A percentile compares a stretch with the other conserved stretches of the same genome.
phyloP scores from a whole-genome alignment of 106 monocot species.

The Phalaenopsis equestris region DNA sequence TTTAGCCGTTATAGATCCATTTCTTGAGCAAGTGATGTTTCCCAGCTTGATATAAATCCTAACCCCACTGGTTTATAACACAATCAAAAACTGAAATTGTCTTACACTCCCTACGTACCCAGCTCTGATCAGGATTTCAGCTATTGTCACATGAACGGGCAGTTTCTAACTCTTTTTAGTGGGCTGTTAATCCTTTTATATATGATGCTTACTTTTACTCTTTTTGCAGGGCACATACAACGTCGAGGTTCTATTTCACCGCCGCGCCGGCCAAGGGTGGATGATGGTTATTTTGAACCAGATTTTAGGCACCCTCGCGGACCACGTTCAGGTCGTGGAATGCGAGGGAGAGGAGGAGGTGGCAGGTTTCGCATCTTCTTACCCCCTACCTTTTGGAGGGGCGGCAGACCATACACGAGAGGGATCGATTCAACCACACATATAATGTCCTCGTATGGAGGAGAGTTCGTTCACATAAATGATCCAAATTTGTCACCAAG shows the following conservation, averaged over 20 bases:
- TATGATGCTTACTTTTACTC: background rate
- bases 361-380: constrained; percentile 41
- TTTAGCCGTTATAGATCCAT: background rate
- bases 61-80: background rate
- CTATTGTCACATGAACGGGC: background rate
- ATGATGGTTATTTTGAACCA: constrained; percentile 23
- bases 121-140: background rate
- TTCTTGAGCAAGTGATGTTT: background rate
- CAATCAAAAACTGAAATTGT: background rate
- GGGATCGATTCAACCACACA: constrained; percentile 22
- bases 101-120: background rate
- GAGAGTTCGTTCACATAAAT: constrained; percentile 53
- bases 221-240: constrained; percentile 21
- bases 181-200: background rate
- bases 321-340: constrained; percentile 20
- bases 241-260: constrained; percentile 38
- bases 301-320: constrained; percentile 22
- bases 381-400: constrained; percentile 31
- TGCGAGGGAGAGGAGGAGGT: constrained; percentile 37
- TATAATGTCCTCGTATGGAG: constrained; percentile 15
- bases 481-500: constrained; percentile 89
- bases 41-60: background rate
- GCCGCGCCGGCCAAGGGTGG: constrained; percentile 20
- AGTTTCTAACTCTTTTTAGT: background rate
- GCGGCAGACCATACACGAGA: constrained; percentile 24